Percentiles rank a stretch among this genome's conserved stretches.
Evolutionary conservation across 1,139 yeast genomes (phyloP).

Genomic region (Magnusiomyces suaveolens): DNA sequence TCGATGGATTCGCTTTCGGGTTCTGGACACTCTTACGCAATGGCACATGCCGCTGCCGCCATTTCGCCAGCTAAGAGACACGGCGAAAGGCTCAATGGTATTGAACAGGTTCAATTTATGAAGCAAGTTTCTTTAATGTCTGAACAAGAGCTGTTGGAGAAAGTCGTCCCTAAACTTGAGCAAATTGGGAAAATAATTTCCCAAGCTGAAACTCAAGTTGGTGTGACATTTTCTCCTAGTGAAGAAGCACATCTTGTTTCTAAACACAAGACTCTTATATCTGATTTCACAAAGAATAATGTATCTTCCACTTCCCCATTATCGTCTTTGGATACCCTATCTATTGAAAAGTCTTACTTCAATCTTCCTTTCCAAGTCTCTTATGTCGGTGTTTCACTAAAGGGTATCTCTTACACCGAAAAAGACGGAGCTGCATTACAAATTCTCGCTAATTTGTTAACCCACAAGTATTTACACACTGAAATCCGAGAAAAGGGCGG

Average conservation of each 20-base stretch:
- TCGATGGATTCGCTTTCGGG: conserved; percentile 74
- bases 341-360: conserved; percentile 39
- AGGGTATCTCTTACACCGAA: conserved; percentile 59
- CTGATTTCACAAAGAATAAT: conserved; percentile 15
- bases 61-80: conserved; percentile 53
- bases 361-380: conserved; percentile 84
- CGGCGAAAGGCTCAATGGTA: conserved; percentile 57
- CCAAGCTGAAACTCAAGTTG: conserved; percentile 19
- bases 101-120: conserved; percentile 65
- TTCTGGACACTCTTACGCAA: conserved; percentile 80
- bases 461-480: conserved; percentile 76
- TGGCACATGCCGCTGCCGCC: conserved; percentile 55
- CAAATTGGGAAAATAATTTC: conserved; percentile 39
- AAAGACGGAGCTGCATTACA: conserved; percentile 80
- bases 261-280: conserved; percentile 12
- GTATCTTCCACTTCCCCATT: conserved; percentile 7
- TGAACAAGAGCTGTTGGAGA: conserved; percentile 45
- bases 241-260: conserved; percentile 12
- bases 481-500: conserved; percentile 94
- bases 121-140: conserved; percentile 49
- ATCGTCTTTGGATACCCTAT: conserved; percentile 12
- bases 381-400: conserved; percentile 61
- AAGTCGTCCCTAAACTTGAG: conserved; percentile 53
- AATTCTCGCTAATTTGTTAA: conserved; percentile 66
- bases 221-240: conserved; percentile 22